Evolutionary conservation across 495 filamentous ascomycete species (phyloP).

Genomic region (Pseudevernia furfuracea): DNA sequence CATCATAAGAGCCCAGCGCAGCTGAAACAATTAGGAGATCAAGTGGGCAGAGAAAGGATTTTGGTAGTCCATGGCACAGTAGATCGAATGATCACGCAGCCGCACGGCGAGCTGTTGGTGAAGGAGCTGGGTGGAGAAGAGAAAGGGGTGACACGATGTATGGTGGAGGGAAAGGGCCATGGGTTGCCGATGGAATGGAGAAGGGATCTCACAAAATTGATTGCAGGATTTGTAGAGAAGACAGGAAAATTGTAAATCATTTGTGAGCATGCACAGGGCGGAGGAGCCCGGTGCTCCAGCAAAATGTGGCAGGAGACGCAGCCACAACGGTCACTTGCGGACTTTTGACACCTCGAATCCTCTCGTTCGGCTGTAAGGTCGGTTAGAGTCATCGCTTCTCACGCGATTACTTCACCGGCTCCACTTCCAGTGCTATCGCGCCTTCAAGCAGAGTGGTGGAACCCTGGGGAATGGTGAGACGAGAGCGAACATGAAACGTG

Average conservation of each 20-base stretch:
- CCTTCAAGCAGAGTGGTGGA: neutral
- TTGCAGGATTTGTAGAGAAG: slow-evolving; percentile 47
- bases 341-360: neutral
- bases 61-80: slow-evolving; percentile 62
- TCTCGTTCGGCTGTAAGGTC: neutral
- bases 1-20: slow-evolving; percentile 63
- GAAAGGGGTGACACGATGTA: slow-evolving; percentile 41
- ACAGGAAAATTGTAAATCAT: slow-evolving; percentile 3
- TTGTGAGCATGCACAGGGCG: neutral
- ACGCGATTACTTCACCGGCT: neutral
- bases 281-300: neutral
- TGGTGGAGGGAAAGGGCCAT: slow-evolving; percentile 64
- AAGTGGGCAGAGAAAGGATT: slow-evolving; percentile 64
- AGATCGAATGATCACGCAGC: slow-evolving; percentile 66
- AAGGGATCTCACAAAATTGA: slow-evolving; percentile 49
- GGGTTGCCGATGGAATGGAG: slow-evolving; percentile 56
- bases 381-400: neutral
- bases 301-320: neutral
- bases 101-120: slow-evolving; percentile 54
- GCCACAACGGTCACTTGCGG: neutral
- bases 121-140: slow-evolving; percentile 41
- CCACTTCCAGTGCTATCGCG: neutral
- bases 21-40: slow-evolving; percentile 53
- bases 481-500: neutral
- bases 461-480: neutral